phyloP scores from a whole-genome alignment of 768 basidiomycete species.

The Pulveroboletus sp. region DNA sequence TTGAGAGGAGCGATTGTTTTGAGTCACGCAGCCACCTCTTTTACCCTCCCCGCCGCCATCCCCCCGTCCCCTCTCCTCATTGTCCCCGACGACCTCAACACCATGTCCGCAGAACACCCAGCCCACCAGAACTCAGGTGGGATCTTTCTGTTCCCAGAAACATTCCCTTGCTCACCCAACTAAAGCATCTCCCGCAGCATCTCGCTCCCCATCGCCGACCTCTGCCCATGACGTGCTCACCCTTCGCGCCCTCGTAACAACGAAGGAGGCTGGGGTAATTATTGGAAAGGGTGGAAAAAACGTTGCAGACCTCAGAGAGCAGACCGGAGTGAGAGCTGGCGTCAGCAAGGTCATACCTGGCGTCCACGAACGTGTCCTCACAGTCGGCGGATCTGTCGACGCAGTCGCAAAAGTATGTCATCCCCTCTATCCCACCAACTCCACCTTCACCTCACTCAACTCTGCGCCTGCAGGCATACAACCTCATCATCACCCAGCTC shows the following conservation, averaged over 20 bases:
- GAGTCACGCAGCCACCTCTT: conserved; percentile 16
- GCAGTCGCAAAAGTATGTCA: conserved; percentile 78
- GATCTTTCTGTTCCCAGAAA: conserved; percentile 19
- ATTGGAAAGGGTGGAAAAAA: conserved; percentile 97
- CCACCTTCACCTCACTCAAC: conserved; percentile 2
- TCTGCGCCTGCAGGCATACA: conserved; percentile 66
- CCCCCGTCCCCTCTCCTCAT: conserved; percentile 15
- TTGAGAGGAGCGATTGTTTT: conserved; percentile 6
- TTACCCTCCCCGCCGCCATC: conserved; percentile 6
- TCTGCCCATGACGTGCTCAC: conserved; percentile 72
- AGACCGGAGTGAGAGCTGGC: conserved; percentile 96
- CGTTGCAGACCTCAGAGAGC: conserved; percentile 92
- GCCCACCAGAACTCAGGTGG: conserved; percentile 52
- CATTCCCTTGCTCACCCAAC: conserved; percentile 1
- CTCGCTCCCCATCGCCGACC: conserved; percentile 68
- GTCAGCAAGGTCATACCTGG: conserved; percentile 98
- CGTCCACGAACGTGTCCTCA: conserved; percentile 96
- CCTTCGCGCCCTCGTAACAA: conserved; percentile 91
- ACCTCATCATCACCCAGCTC: conserved; percentile 89
- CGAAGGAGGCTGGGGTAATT: conserved; percentile 96
- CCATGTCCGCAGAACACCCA: conserved; percentile 65
- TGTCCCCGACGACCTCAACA: conserved; percentile 29
- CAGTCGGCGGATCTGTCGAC: conserved; percentile 88
- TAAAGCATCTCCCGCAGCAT: conserved; percentile 55
- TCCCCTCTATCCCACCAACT: background rate